These are phyloP conservation scores for Cryphonectria parasitica DNA, from an alignment of 2,329 filamentous ascomycete species.

Conservation along the genomic window DNA sequence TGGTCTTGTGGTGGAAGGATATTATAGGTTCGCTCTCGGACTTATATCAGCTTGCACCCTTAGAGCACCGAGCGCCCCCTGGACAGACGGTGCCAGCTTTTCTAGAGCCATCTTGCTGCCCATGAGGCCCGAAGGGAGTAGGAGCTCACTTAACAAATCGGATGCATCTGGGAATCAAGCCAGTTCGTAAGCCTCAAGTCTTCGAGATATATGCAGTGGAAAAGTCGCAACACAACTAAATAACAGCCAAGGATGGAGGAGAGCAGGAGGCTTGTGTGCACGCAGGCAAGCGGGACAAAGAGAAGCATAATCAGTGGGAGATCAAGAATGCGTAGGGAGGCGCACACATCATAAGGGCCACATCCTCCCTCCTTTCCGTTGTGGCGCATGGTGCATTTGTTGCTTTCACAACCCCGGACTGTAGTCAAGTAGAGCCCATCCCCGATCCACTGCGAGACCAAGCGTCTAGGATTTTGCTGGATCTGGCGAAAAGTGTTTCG, in stretches of 20 bases:
- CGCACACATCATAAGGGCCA: neutral
- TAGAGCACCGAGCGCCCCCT: neutral
- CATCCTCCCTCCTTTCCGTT: neutral
- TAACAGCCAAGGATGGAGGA: neutral
- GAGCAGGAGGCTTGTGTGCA: neutral
- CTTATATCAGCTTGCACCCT: neutral
- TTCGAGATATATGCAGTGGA: too few species aligned
- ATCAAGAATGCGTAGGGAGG: neutral
- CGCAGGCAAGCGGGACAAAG: neutral
- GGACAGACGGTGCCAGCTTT: too few species aligned
- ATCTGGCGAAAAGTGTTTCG: constrained; percentile 19
- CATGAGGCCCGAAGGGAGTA: neutral
- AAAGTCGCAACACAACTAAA: neutral
- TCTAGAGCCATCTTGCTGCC: neutral
- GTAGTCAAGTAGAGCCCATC: neutral
- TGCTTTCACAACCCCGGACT: neutral
- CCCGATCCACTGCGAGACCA: neutral
- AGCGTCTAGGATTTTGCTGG: neutral
- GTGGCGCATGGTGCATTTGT: neutral
- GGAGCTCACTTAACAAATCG: too few species aligned
- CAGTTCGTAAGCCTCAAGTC: too few species aligned
- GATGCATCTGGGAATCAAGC: neutral
- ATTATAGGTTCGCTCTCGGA: neutral
- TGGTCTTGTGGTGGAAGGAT: neutral
- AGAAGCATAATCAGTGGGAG: neutral